Percentiles rank a stretch among this genome's conserved stretches.
Conservation (phyloP, 441 rosid genomes). For the Adansonia gregorii region DNA sequence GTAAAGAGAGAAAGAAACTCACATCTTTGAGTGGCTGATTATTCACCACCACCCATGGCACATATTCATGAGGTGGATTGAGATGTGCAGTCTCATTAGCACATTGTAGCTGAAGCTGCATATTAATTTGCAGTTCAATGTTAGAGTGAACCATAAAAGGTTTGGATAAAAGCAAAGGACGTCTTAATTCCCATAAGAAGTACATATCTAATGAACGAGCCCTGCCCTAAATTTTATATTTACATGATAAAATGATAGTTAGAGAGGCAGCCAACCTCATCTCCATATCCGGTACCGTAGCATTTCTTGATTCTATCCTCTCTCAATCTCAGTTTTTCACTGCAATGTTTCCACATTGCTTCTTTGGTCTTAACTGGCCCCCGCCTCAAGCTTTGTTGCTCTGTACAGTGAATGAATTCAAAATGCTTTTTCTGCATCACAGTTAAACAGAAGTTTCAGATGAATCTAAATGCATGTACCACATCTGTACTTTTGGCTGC, state of each 20-base stretch:
- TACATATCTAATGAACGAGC: not conserved
- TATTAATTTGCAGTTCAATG: not conserved
- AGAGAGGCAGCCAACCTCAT: conserved; percentile 34
- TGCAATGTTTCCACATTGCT: conserved; percentile 42
- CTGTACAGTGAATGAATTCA: conserved; percentile 50
- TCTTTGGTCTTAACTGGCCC: not conserved
- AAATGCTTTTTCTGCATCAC: conserved; percentile 45
- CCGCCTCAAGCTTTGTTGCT: conserved; percentile 25
- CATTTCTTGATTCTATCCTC: conserved; percentile 41
- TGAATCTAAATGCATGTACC: not conserved
- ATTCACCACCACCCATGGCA: conserved; percentile 76
- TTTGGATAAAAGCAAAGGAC: not conserved
- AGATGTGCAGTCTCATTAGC: conserved; percentile 60
- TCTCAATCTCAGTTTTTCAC: conserved; percentile 29
- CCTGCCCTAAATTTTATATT: not conserved
- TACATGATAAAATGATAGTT: not conserved
- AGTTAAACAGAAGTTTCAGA: not conserved
- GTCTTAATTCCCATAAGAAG: not conserved
- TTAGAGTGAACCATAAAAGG: not conserved
- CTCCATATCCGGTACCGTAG: conserved; percentile 39
- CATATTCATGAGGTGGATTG: conserved; percentile 48
- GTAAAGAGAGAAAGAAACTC: conserved; percentile 20
- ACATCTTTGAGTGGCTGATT: conserved; percentile 55
- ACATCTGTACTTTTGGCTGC: not conserved
- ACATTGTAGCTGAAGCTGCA: conserved; percentile 55